These are phyloP conservation scores for Xerocomus amazonicus DNA, from an alignment of 1,284 basidiomycete genomes.

Conservation along the genomic window DNA sequence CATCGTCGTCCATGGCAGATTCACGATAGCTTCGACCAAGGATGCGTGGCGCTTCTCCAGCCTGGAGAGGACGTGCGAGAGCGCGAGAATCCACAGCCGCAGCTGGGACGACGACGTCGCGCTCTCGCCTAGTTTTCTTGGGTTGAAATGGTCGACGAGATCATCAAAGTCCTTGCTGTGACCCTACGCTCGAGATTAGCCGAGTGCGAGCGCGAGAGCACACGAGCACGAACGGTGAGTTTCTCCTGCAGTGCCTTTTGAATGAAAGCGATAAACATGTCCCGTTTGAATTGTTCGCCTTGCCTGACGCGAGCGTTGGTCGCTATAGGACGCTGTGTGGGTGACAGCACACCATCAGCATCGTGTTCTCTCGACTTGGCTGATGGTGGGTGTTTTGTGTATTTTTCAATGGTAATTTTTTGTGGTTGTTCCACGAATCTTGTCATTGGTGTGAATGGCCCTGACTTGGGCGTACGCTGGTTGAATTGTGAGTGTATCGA, in stretches of 20 bases:
- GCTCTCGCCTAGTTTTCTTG: conserved; percentile 38
- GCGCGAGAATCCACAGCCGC: conserved; percentile 68
- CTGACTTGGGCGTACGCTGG: conserved; percentile 60
- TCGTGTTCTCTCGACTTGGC: conserved; percentile 32
- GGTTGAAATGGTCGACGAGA: conserved; percentile 69
- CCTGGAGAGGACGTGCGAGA: conserved; percentile 78
- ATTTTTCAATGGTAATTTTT: conserved; percentile 43
- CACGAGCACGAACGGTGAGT: conserved; percentile 47
- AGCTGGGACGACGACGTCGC: conserved; percentile 54
- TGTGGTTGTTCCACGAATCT: conserved; percentile 45
- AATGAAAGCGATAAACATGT: conserved; percentile 84
- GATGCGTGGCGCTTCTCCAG: conserved; percentile 78
- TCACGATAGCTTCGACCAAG: conserved; percentile 85
- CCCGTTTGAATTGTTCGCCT: conserved; percentile 69
- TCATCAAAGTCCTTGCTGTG: conserved; percentile 63
- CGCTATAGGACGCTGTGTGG: conserved; percentile 58
- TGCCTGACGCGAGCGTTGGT: conserved; percentile 75
- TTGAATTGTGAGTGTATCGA: conserved; percentile 71
- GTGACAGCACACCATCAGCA: conserved; percentile 29
- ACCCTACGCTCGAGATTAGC: conserved; percentile 44
- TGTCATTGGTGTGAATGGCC: conserved; percentile 45
- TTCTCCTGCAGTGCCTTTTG: conserved; percentile 80
- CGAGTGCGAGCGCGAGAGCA: conserved; percentile 11
- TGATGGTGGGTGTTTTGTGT: conserved; percentile 38
- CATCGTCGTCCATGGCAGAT: conserved; percentile 88